A percentile compares a stretch with the other conserved stretches of the same genome.
phyloP scores from a whole-genome alignment of 495 filamentous ascomycete species.

The Cercophora scortea region DNA sequence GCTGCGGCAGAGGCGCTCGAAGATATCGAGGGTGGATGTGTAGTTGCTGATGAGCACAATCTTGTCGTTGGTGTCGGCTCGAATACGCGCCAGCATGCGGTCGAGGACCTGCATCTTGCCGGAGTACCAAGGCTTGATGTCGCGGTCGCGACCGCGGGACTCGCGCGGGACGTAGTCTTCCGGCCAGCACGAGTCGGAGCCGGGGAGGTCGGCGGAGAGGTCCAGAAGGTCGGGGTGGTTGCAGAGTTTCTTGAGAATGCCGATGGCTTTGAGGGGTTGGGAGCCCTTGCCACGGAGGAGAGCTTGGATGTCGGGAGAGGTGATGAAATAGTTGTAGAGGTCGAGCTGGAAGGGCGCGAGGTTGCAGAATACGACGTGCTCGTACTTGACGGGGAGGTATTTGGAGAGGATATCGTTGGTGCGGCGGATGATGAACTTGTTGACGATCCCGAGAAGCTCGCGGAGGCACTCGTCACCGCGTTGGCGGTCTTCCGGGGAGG shows the following conservation, averaged over 20 bases:
- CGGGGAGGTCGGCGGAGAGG: conserved; percentile 75
- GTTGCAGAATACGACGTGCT: conserved; percentile 99
- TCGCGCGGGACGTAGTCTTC: conserved; percentile 88
- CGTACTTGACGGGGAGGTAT: conserved; percentile 97
- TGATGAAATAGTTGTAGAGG: conserved; percentile 94
- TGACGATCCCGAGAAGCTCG: conserved; percentile 79
- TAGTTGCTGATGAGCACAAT: conserved; percentile 99
- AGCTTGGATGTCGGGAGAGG: conserved; percentile 88
- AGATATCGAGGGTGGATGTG: conserved; percentile 92
- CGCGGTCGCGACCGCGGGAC: conserved; percentile 77
- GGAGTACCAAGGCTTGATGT: conserved; percentile 92
- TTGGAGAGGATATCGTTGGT: conserved; percentile 98
- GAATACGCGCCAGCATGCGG: conserved; percentile 95
- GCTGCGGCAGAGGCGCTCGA: conserved; percentile 81
- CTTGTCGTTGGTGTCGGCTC: conserved; percentile 95
- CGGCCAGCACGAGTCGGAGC: conserved; percentile 74
- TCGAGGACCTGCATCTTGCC: conserved; percentile 98
- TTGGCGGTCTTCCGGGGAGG: conserved; percentile 71
- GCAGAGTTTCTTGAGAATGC: conserved; percentile 94
- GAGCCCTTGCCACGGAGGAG: conserved; percentile 90
- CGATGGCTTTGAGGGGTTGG: conserved; percentile 93
- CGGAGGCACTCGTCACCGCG: conserved; percentile 76
- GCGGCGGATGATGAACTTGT: conserved; percentile 97
- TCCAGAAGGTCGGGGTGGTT: conserved; percentile 95
- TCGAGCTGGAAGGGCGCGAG: conserved; percentile 85